Evolutionary conservation across 768 basidiomycete genomes (phyloP), one percentile per base, ranked within the genome.

Genomic region (Zangia roseola): DNA sequence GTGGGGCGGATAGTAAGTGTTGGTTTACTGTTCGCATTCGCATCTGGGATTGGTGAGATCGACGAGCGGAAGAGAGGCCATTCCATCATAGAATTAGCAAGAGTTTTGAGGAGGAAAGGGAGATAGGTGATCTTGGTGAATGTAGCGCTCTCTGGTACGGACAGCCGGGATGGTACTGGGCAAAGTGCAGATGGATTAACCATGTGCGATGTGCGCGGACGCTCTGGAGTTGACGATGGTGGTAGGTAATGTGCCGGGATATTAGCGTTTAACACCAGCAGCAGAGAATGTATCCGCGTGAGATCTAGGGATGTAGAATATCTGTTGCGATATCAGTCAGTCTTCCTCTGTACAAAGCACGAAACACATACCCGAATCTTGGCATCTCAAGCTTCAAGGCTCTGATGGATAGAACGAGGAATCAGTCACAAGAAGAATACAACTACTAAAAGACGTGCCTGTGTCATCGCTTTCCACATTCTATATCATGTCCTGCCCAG

Each of bases 381-480:
- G 91, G 91, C 55, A 93, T 87, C 58, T n/a, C n/a, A n/a, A n/a
- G n/a, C n/a, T n/a, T 87, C 82, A 45, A 94, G 74, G 57, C 90
- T 90, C 90, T 91, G 56, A 6, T 45, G 16, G 28, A 24, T 21
- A 33, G 17, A 3, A 35, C 16, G 19, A n/a, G 17, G 5, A 4
- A 16, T 58, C 17, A 57, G 40, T 9, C 7, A 28, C 0, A 6
- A 16, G n/a, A 21, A 1, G 17, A 12, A 17, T 10, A 40, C 3
- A 10, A 30, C n/a, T 2, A 39, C 21, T 34, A 17, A n/a, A 36
- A n/a, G 53, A 47, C 70, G 23, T 41, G 84, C 89, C 80, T 88
- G 89, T 10, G 75, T 79, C 91, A 94, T 94, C 3, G 89, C 86
- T 57, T 88, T 89, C 84, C 83, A 94, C 91, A 94, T 94, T 10